Base-by-base conservation (phyloP, 1,139 yeast species). In the Suhomyces panamericanus region DNA sequence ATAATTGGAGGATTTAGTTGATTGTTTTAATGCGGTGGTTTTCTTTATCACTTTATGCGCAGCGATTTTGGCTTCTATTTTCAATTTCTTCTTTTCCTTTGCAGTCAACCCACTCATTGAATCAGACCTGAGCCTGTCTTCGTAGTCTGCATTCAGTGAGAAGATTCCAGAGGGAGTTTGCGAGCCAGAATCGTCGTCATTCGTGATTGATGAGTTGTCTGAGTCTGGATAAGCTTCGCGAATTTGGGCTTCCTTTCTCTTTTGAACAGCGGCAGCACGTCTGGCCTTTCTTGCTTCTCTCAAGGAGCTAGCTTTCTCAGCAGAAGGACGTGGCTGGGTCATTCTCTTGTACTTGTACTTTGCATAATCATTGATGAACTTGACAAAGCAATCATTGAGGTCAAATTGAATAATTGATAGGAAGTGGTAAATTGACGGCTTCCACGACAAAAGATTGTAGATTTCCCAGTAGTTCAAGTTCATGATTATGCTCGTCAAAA, bases 381-480 rank as follows among this genome's bases (percentile, higher is more conserved):
- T 61, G 5, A 54, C 43, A 51, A 74, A 74, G 47, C 76, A 72
- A 17, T 70, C 77, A 47, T 67, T 60, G 24, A 74, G 52, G 51
- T 74, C 75, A 49, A 70, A 70, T 24, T 69, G 64, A 27, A 74
- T 72, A 13, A 74, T 56, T 6, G 57, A 53, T 34, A 74, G 56
- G 44, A 74, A 74, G 48, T 70, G 76, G 51, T 69, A 73, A 14
- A 74, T 67, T 9, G 74, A 67, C 1, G 79, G 78, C 47, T 72
- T 72, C 75, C 76, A 71, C 14, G 58, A 58, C 22, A 74, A 61
- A 30, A 74, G 57, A 46, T 72, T 73, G 52, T 72, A 73, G 17
- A 73, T 51, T 49, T 74, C 78, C 79, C 79, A 74, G 54, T 74
- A 74, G 50, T 72, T 74, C 40, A 73, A 56, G 38, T 57, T 55